phyloP scores from a whole-genome alignment of 1,139 yeast species.

The Kurtzmaniella quercitrusa region DNA sequence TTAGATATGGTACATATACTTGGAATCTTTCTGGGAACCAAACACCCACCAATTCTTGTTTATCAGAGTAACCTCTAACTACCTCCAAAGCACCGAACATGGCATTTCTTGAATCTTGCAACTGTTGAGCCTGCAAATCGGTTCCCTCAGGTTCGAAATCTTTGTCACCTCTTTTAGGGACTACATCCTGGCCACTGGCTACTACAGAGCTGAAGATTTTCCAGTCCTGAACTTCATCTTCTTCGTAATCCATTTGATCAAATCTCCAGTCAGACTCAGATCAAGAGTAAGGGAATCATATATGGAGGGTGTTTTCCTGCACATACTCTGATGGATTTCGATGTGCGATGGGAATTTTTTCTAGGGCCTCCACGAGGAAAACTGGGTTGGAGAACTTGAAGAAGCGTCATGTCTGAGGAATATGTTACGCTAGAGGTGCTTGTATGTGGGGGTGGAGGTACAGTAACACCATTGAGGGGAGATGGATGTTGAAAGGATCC shows the following conservation, averaged over 20 bases:
- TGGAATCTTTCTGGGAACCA: constrained; percentile 40
- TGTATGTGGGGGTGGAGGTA: constrained; percentile 2
- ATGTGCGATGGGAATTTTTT: too few species aligned
- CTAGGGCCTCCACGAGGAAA: background rate
- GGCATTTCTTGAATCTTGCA: constrained; percentile 56
- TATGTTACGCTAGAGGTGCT: constrained; percentile 1
- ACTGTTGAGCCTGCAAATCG: constrained; percentile 45
- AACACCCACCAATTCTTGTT: constrained; percentile 40
- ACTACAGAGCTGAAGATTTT: constrained; percentile 30
- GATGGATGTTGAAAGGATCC: background rate
- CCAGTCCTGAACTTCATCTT: constrained; percentile 76
- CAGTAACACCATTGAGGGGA: background rate
- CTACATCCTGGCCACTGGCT: constrained; percentile 16
- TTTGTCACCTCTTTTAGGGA: constrained; percentile 77
- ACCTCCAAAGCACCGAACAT: constrained; percentile 69
- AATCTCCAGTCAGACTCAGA: background rate
- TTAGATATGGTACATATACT: constrained; percentile 54
- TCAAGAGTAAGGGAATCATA: too few species aligned
- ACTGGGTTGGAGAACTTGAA: background rate
- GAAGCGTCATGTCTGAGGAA: constrained; percentile 1
- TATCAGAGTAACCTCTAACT: constrained; percentile 56
- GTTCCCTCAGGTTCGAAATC: constrained; percentile 88
- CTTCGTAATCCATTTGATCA: constrained; percentile 18
- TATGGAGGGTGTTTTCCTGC: too few species aligned
- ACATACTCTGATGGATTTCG: background rate